phyloP scores from a whole-genome alignment of 2,329 filamentous ascomycete species.

The Didymella glomerata region DNA sequence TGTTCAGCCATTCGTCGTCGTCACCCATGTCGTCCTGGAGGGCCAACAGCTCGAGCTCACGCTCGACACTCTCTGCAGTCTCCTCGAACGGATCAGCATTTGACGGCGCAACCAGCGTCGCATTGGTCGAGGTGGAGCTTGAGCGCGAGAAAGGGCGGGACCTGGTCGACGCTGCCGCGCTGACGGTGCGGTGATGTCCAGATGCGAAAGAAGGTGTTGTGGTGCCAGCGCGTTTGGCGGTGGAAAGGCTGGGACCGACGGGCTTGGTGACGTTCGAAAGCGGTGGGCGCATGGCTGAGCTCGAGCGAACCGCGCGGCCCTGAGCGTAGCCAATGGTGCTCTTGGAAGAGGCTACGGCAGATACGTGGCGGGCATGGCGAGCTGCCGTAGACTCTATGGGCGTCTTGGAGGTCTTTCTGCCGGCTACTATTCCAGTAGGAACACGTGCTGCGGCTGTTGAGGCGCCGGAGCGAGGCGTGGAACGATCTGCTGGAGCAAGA shows the following conservation, averaged over 20 bases:
- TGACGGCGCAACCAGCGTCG: constrained; percentile 37
- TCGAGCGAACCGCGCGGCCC: constrained; percentile 67
- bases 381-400: constrained; percentile 59
- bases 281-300: constrained; percentile 47
- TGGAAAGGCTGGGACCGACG: constrained; percentile 32
- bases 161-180: constrained; percentile 25
- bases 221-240: constrained; percentile 22
- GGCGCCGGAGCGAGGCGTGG: constrained; percentile 51
- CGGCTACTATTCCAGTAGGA: constrained; percentile 45
- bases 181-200: constrained; percentile 29
- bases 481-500: constrained; percentile 41
- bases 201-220: constrained; percentile 30
- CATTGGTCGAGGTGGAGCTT: constrained; percentile 44
- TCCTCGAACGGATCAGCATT: constrained; percentile 30
- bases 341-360: constrained; percentile 73
- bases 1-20: constrained; percentile 45
- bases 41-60: constrained; percentile 43
- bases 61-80: constrained; percentile 47
- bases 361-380: constrained; percentile 67
- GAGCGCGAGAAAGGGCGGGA: constrained; percentile 43
- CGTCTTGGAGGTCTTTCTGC: constrained; percentile 52
- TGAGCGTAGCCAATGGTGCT: constrained; percentile 87
- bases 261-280: constrained; percentile 49
- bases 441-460: constrained; percentile 52
- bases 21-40: constrained; percentile 40